Conservation (phyloP, 1,284 basidiomycete genomes). For the Papiliotrema nemorosa region DNA sequence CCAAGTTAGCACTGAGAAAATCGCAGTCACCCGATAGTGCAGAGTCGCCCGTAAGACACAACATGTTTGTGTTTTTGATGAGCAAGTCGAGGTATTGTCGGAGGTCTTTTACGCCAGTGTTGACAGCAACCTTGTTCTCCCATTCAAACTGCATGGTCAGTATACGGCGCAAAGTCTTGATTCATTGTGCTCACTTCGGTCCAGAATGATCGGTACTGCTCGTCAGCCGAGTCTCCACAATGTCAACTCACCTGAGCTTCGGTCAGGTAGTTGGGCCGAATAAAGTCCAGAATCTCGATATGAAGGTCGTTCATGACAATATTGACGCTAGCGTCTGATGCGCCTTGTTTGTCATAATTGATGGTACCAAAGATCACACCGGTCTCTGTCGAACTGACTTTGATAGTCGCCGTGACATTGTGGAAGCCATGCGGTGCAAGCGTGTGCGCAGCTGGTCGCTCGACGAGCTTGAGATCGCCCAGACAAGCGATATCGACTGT, state of each 20-base stretch:
- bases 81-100: slow-evolving; percentile 82
- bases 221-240: slow-evolving; percentile 10
- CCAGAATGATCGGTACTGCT: slow-evolving; percentile 8
- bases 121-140: slow-evolving; percentile 96
- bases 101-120: slow-evolving; percentile 73
- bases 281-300: slow-evolving; percentile 99
- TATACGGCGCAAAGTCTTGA: slow-evolving; percentile 63
- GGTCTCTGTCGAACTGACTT: slow-evolving; percentile 94
- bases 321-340: slow-evolving; percentile 69
- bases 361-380: slow-evolving; percentile 57
- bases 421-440: slow-evolving; percentile 97
- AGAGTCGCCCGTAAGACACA: slow-evolving; percentile 89
- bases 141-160: slow-evolving; percentile 93
- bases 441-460: slow-evolving; percentile 87
- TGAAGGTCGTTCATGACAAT: slow-evolving; percentile 96
- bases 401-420: slow-evolving; percentile 97
- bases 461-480: slow-evolving; percentile 95
- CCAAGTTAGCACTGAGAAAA: slow-evolving; percentile 91
- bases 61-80: slow-evolving; percentile 93
- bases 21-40: slow-evolving; percentile 87
- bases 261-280: slow-evolving; percentile 93
- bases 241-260: slow-evolving; percentile 72
- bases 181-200: slow-evolving; percentile 5
- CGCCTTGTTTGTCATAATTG: slow-evolving; percentile 88
- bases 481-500: slow-evolving; percentile 97